Conservation (phyloP, 805 yeast genomes). For the Candida coleopterorum region DNA sequence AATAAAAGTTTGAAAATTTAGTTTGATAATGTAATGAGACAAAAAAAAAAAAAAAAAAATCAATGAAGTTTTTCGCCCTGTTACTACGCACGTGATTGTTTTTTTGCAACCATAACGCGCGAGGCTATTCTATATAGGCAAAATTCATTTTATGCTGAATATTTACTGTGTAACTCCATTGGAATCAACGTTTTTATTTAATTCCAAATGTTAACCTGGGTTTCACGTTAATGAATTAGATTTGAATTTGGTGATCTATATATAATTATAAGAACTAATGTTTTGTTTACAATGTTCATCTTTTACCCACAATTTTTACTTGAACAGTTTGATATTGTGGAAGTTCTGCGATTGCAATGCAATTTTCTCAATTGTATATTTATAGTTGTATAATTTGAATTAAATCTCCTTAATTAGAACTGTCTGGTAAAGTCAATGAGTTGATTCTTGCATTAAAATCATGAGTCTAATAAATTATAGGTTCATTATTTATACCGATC, state of each 20-base stretch:
- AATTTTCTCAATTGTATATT: slow-evolving; percentile 20
- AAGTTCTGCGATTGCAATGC: slow-evolving; percentile 20
- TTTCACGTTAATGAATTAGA: slow-evolving; percentile 14
- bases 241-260: slow-evolving; percentile 13
- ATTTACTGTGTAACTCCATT: too few species aligned
- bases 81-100: too few species aligned
- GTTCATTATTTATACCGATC: slow-evolving; percentile 46
- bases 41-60: too few species aligned
- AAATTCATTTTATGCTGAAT: too few species aligned
- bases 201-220: slow-evolving; percentile 17
- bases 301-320: too few species aligned
- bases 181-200: too few species aligned
- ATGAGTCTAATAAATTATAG: slow-evolving; percentile 45
- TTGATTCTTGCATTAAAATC: slow-evolving; percentile 39
- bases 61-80: too few species aligned
- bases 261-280: slow-evolving; percentile 19
- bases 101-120: too few species aligned
- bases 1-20: background rate
- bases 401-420: slow-evolving; percentile 12
- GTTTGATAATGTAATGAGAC: too few species aligned
- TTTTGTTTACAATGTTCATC: slow-evolving; percentile 28
- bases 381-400: slow-evolving; percentile 6
- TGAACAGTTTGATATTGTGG: slow-evolving; percentile 36
- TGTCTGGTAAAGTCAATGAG: slow-evolving; percentile 15
- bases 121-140: too few species aligned